A percentile compares a stretch with the other conserved stretches of the same genome.
Evolutionary conservation across 78 protist species (phyloP).

Genomic region (Creolimax fragrantissima): DNA sequence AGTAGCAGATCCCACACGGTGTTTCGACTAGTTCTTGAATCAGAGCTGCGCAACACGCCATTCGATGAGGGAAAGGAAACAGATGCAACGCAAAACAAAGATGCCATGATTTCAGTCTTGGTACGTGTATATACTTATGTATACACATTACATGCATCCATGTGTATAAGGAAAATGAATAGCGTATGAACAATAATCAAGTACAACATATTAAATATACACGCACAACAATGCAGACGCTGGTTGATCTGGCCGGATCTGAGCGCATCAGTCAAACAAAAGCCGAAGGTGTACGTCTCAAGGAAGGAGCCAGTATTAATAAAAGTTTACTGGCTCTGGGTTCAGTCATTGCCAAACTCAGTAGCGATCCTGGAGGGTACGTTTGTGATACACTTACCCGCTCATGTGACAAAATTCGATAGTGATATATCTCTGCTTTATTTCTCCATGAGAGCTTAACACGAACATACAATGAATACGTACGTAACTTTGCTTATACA

Average conservation of each 20-base stretch:
- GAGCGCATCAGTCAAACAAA: conserved; percentile 63
- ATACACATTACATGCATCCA: background rate
- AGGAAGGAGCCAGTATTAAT: conserved; percentile 76
- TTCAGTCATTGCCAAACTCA: conserved; percentile 53
- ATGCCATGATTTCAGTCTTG: background rate
- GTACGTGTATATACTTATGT: background rate
- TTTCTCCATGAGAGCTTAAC: no score
- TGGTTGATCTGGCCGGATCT: conserved; percentile 86
- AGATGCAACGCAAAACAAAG: background rate
- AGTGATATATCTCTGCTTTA: background rate
- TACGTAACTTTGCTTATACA: background rate
- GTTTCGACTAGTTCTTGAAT: conserved; percentile 61
- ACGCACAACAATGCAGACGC: no score
- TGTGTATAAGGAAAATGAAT: no score
- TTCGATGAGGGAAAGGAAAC: background rate
- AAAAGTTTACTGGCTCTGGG: conserved; percentile 62
- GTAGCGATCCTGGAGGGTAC: background rate
- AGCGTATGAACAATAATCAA: no score
- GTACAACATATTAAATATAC: no score
- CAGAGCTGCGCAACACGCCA: background rate
- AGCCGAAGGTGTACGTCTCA: conserved; percentile 66
- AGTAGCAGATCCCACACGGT: conserved; percentile 79
- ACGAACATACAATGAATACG: no score
- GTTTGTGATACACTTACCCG: no score
- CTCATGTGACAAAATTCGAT: conserved; percentile 51